Conservation (phyloP, 2,329 filamentous ascomycete species). For the Aspergillus tubingensis region DNA sequence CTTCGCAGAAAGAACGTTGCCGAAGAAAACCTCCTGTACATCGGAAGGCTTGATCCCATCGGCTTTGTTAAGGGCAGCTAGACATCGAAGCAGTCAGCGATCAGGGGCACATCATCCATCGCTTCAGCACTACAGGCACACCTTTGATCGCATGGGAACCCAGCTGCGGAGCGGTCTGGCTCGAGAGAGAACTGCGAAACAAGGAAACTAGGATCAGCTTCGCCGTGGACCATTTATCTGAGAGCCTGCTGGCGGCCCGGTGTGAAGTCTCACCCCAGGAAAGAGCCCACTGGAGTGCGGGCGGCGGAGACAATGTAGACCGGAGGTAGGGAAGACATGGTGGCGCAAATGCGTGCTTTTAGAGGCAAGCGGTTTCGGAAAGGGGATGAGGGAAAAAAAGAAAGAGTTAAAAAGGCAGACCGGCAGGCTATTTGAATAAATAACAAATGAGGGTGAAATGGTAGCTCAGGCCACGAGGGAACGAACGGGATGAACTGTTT, state of each 20-base stretch:
- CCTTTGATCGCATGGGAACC: conserved; percentile 92
- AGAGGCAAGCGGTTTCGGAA: not conserved
- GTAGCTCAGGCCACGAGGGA: conserved; percentile 1
- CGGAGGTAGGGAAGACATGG: conserved; percentile 76
- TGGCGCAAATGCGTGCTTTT: conserved; percentile 36
- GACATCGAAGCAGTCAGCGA: conserved; percentile 18
- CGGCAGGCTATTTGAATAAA: not conserved
- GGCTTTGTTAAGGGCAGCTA: conserved; percentile 78
- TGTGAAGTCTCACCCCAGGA: conserved; percentile 71
- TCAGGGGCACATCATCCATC: not conserved
- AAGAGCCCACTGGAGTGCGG: conserved; percentile 89
- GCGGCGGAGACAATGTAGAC: conserved; percentile 95
- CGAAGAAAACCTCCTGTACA: conserved; percentile 96
- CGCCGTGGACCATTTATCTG: not conserved
- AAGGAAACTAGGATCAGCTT: conserved; percentile 1
- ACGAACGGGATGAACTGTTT: not conserved
- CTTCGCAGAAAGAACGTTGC: conserved; percentile 97
- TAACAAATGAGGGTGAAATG: too few relatives aligned
- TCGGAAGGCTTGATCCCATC: conserved; percentile 83
- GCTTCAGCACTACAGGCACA: conserved; percentile 45
- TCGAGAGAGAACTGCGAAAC: conserved; percentile 73
- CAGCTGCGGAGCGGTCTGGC: conserved; percentile 80
- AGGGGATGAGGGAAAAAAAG: not conserved
- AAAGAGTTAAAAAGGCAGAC: not conserved
- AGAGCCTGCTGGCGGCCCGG: conserved; percentile 4